Evolutionary conservation across 805 yeast species (phyloP).

Genomic region (Hanseniaspora pseudoguilliermondii): DNA sequence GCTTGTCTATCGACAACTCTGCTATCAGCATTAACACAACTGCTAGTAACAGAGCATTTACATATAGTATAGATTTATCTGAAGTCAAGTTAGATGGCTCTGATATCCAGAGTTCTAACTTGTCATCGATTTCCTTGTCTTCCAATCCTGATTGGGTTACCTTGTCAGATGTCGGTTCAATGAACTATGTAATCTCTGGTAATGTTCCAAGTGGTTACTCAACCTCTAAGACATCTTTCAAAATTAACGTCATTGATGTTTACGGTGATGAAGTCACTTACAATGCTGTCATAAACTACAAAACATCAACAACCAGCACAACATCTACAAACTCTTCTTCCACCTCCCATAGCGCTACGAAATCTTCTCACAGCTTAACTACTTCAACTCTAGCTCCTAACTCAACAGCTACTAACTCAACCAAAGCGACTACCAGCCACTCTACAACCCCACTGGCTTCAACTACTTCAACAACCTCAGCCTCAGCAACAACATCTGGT

Average conservation of each 20-base stretch:
- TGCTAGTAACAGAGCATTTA: slow-evolving; percentile 24
- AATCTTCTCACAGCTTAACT: slow-evolving; percentile 17
- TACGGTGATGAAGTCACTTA: slow-evolving; percentile 49
- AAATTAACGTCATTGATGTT: slow-evolving; percentile 44
- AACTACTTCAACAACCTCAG: slow-evolving; percentile 22
- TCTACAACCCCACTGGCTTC: slow-evolving; percentile 24
- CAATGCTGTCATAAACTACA: slow-evolving; percentile 40
- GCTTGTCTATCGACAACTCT: slow-evolving; percentile 48
- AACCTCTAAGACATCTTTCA: slow-evolving; percentile 30
- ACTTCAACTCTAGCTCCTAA: slow-evolving; percentile 19
- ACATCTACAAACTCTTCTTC: not conserved
- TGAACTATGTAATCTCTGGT: slow-evolving; percentile 35
- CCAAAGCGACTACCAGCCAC: slow-evolving; percentile 26
- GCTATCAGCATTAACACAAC: slow-evolving; percentile 56
- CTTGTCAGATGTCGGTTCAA: slow-evolving; percentile 28
- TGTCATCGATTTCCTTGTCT: slow-evolving; percentile 17
- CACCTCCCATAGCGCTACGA: not conserved
- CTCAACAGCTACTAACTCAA: not conserved
- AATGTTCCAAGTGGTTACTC: slow-evolving; percentile 38
- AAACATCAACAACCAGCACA: slow-evolving; percentile 15
- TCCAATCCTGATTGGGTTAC: slow-evolving; percentile 36
- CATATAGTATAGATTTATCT: slow-evolving; percentile 48
- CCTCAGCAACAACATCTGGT: slow-evolving; percentile 17
- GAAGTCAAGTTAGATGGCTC: slow-evolving; percentile 54
- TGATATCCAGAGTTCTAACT: slow-evolving; percentile 43